phyloP scores from a whole-genome alignment of 371 early-diverging fungal species.

The Syncephalastrum sp. region DNA sequence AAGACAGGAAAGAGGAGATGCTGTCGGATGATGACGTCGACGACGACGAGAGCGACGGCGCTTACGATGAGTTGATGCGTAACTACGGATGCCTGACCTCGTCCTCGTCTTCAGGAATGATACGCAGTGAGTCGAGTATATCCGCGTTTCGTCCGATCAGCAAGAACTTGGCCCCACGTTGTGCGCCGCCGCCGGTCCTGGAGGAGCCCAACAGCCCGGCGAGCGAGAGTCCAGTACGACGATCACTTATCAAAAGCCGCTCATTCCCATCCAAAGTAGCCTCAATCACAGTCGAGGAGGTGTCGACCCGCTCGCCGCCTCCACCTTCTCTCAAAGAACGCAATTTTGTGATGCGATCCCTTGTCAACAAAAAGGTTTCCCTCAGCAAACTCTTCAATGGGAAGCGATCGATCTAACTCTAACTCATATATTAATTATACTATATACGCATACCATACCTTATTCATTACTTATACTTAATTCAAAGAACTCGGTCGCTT shows the following conservation, averaged over 20 bases:
- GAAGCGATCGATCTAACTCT: constrained; percentile 16
- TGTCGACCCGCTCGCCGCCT: constrained; percentile 7
- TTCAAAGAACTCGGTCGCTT: background rate
- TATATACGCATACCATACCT: background rate
- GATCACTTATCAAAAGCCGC: constrained; percentile 31
- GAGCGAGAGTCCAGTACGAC: background rate
- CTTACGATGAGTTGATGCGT: constrained; percentile 4
- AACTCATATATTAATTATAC: background rate
- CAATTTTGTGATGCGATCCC: constrained; percentile 36
- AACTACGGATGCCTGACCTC: too few species aligned
- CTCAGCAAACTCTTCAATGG: constrained; percentile 38
- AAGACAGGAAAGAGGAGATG: too few species aligned
- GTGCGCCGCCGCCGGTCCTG: constrained; percentile 4
- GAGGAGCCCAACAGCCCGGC: constrained; percentile 6
- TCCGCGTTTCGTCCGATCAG: constrained; percentile 29
- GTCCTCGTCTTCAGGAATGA: background rate
- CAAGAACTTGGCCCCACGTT: constrained; percentile 21
- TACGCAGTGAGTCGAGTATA: constrained; percentile 21
- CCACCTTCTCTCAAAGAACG: constrained; percentile 17
- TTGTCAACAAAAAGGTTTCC: constrained; percentile 43
- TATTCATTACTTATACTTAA: background rate
- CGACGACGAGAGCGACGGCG: constrained; percentile 4
- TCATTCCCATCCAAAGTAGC: constrained; percentile 35
- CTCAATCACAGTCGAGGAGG: constrained; percentile 3
- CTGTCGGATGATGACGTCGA: constrained; percentile 5